Evolutionary conservation across 345 rosid species (phyloP).

Genomic region (Arabidopsis thaliana): DNA sequence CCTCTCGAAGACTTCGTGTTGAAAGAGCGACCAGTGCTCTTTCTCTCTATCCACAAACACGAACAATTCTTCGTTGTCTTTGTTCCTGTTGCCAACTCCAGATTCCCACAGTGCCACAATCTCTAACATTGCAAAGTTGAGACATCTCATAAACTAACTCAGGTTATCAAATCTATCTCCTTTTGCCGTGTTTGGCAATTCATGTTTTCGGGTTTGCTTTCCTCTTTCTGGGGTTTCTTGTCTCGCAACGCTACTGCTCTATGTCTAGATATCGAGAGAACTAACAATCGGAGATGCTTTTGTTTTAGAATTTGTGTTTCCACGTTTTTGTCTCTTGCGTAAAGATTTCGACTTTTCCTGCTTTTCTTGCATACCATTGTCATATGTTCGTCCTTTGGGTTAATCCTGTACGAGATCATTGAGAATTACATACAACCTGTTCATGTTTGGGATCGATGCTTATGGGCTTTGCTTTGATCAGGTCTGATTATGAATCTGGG

Average conservation of each 20-base stretch:
- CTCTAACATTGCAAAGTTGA: constrained; percentile 42
- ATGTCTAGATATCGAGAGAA: constrained; percentile 1
- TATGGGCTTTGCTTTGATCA: constrained; percentile 43
- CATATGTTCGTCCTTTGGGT: constrained; percentile 40
- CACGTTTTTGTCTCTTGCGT: constrained; percentile 48
- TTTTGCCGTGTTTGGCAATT: constrained; percentile 48
- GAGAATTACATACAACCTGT: constrained; percentile 40
- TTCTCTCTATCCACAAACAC: constrained; percentile 19
- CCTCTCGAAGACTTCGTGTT: constrained; percentile 47
- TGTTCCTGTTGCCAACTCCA: constrained; percentile 26
- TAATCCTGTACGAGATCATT: constrained; percentile 49
- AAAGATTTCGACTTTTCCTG: constrained; percentile 40
- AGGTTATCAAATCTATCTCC: constrained; percentile 46
- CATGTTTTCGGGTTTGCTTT: constrained; percentile 39
- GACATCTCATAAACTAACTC: constrained; percentile 17
- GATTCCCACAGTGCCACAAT: constrained; percentile 32
- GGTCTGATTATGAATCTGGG: constrained; percentile 38
- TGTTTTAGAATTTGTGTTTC: constrained; percentile 43
- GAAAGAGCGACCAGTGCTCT: constrained; percentile 46
- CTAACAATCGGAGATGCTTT: constrained; percentile 43
- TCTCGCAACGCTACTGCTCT: constrained; percentile 36
- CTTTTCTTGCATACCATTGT: constrained; percentile 40
- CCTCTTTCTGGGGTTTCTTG: constrained; percentile 31
- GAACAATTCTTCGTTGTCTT: constrained; percentile 25
- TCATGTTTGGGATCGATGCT: constrained; percentile 43